phyloP scores from a whole-genome alignment of 2,329 filamentous ascomycete species.

The Zymoseptoria brevis region DNA sequence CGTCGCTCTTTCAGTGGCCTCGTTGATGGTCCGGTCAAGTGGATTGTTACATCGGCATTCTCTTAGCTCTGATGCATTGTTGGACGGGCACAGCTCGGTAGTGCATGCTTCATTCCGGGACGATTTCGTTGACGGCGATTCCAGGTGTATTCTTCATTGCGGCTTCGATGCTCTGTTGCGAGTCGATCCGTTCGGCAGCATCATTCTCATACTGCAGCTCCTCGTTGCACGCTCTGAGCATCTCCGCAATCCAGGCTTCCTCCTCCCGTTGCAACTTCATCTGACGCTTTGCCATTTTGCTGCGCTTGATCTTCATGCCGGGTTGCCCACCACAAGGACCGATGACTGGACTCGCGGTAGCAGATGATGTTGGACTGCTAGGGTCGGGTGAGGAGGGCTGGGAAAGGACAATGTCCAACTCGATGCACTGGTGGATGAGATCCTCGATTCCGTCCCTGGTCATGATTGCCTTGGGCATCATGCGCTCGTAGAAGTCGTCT shows the following conservation, averaged over 20 bases:
- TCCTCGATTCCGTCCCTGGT: constrained; percentile 39
- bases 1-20: not conserved
- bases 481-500: constrained; percentile 35
- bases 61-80: not conserved
- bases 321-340: constrained; percentile 21
- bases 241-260: constrained; percentile 34
- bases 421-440: constrained; percentile 40
- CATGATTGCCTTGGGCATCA: constrained; percentile 36
- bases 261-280: constrained; percentile 37
- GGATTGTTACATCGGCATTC: not conserved
- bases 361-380: constrained; percentile 15
- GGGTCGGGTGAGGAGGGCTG: constrained; percentile 20
- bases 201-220: constrained; percentile 18
- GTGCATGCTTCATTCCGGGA: constrained; percentile 12
- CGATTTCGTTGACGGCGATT: constrained; percentile 17
- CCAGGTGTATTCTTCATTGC: constrained; percentile 14
- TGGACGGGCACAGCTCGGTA: not conserved
- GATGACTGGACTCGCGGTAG: constrained; percentile 17
- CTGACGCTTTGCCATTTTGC: constrained; percentile 41
- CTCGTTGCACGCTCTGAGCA: constrained; percentile 38
- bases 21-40: not conserved
- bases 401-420: constrained; percentile 30
- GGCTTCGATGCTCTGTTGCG: constrained; percentile 19
- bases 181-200: not conserved
- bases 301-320: constrained; percentile 32